phyloP scores from a whole-genome alignment of 768 basidiomycete species.

The Auriscalpium vulgare region DNA sequence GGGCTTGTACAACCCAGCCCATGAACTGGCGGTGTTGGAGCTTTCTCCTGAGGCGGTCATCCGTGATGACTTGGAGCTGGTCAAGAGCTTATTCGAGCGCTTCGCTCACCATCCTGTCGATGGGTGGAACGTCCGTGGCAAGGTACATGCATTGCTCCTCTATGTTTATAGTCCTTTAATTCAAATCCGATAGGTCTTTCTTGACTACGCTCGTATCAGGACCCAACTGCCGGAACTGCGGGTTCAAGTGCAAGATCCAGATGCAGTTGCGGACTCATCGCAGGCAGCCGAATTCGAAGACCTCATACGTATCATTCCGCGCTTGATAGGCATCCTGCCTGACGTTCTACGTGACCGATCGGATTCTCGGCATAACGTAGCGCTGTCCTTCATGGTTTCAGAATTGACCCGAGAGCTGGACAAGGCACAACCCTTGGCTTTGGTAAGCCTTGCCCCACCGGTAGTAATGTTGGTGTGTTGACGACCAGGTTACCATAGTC shows the following conservation, averaged over 20 bases:
- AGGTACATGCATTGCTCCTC: conserved; percentile 38
- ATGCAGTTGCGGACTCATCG: conserved; percentile 36
- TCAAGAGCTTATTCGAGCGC: conserved; percentile 59
- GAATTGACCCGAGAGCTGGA: conserved; percentile 54
- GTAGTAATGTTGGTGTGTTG: neutral
- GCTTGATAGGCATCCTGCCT: conserved; percentile 59
- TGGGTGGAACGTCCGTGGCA: conserved; percentile 79
- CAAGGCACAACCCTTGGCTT: conserved; percentile 46
- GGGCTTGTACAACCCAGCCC: conserved; percentile 63
- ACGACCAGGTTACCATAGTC: conserved; percentile 1
- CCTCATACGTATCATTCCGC: conserved; percentile 50
- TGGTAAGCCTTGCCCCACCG: conserved; percentile 38
- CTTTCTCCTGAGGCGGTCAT: conserved; percentile 86
- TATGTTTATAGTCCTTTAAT: neutral
- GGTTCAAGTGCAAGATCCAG: conserved; percentile 31
- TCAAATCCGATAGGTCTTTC: conserved; percentile 39
- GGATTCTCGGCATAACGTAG: conserved; percentile 61
- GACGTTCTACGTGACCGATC: conserved; percentile 51
- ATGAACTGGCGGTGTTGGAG: conserved; percentile 76
- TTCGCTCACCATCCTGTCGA: conserved; percentile 55
- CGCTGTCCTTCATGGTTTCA: conserved; percentile 65
- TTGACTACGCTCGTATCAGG: conserved; percentile 67
- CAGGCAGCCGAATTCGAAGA: conserved; percentile 52
- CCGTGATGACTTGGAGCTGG: conserved; percentile 42
- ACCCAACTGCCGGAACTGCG: conserved; percentile 50